Base-by-base conservation (phyloP, 2,329 filamentous ascomycete species). In the Fusarium sp. region DNA sequence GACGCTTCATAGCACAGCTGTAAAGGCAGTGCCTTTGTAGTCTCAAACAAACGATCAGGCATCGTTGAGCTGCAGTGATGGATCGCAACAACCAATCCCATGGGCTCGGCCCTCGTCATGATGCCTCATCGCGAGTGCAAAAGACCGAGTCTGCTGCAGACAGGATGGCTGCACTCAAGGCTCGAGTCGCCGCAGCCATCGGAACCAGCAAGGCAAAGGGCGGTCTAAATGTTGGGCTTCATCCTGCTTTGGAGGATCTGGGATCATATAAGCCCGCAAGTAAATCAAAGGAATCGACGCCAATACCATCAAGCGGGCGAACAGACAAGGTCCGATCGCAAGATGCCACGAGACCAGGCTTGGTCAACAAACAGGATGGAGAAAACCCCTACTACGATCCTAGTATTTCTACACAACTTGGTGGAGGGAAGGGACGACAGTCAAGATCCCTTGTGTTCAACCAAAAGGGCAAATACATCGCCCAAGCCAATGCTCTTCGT, bases 381-480 rank as follows among this genome's bases (percentile, higher is more conserved):
- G 62, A 70, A 33, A 97, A 97, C 74, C 95, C 95, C 1, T 98
- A 97, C 80, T 95, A 92, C 73, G 94, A 97, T 77, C 87, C 92
- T 13, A 91, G 85, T 72, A 82, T 91, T 18, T 87, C 89, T n/a
- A 84, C 87, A 9, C 90, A 92, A 86, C 87, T 73, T 84, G 85
- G 60, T 78, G 71, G 86, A 81, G 78, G 80, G 36, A 93, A 92
- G 76, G 86, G 88, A 41, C 89, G 95, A 56, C 88, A 93, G 71
- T 89, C 94, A 16, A 91, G 93, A 67, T 91, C 93, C 72, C 87
- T 99, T 24, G 85, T 94, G 18, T 98, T 99, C 86, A 97, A 98
- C 77, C 91, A 95, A 76, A 97, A 97, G 81, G 96, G 96, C 59
- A 98, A 98, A 87, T 98, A 97, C 79, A 97, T 98, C 68, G 92